Base-by-base conservation (phyloP, 2,329 filamentous ascomycete species). In the Metarhizium brunneum region DNA sequence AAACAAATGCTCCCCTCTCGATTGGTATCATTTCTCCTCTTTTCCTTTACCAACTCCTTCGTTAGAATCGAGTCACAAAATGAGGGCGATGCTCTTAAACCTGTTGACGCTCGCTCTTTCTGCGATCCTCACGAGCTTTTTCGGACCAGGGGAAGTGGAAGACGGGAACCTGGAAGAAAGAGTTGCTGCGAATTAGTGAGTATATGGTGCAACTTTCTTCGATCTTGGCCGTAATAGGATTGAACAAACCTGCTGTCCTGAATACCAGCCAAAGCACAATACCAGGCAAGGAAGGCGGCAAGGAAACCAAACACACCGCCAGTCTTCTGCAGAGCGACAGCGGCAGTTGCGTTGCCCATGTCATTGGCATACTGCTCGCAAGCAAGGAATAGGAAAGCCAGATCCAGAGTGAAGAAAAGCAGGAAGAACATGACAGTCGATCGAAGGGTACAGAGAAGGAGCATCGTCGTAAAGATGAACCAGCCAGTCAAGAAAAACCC, bases 131-230 rank as follows among this genome's bases (percentile, higher is more conserved):
- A 59, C 81, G 82, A 54, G 83, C 88, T 74, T 87, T 87, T 65
- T 88, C 86, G 42, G 88, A 92, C 92, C 92, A 96, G 54, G 92
- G 92, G 80, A 96, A 95, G 79, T 96, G 91, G 65, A 88, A 86
- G 60, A 96, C 91, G 53, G 92, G 92, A 59, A 95, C 84, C 71
- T 94, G 80, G 79, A 96, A 94, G 84, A 96, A 96, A 32, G 82
- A 85, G 74, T 86, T 86, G 77, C 90, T 94, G 65, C 58, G 43
- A 2, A 38, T 30, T 54, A 54, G 51, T 40, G 20, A 55, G 14
- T 36, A 13, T 14, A 11, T 7, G 32, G 6, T 35, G 32, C 10
- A 35, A 35, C 32, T 11, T 35, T 35, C 32, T 35, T 35, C 32
- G 32, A 11, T 35, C 32, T 35, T 11, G 32, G 32, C 32, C 32